phyloP scores from a whole-genome alignment of 1,284 basidiomycete species.

The Volvariella surrecta region DNA sequence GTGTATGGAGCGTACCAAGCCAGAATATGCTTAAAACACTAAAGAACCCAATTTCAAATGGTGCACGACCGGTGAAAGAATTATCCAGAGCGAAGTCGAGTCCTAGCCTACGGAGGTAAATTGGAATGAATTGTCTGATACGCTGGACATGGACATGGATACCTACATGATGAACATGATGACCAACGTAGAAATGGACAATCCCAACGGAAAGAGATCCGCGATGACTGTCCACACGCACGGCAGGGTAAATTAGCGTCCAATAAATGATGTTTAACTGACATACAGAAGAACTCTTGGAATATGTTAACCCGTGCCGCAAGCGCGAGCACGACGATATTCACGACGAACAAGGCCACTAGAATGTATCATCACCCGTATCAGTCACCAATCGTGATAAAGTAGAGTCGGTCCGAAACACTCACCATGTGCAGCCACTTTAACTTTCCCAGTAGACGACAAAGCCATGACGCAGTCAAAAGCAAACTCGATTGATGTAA shows the following conservation, averaged over 20 bases:
- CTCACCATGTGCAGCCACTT: constrained; percentile 23
- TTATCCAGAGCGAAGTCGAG: constrained; percentile 33
- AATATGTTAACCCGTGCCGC: constrained; percentile 45
- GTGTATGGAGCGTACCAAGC: constrained; percentile 31
- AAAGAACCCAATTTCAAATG: constrained; percentile 38
- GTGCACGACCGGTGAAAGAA: constrained; percentile 35
- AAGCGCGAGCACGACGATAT: constrained; percentile 44
- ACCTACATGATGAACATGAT: constrained; percentile 34
- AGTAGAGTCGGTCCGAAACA: background rate
- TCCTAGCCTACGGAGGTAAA: constrained; percentile 24
- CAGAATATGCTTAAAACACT: constrained; percentile 40
- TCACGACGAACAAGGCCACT: constrained; percentile 36
- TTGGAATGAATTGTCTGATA: background rate
- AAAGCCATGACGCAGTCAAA: constrained; percentile 12
- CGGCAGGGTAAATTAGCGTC: constrained; percentile 1
- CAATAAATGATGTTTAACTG: constrained; percentile 1
- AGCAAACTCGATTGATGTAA: too few relatives aligned
- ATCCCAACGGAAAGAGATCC: constrained; percentile 48
- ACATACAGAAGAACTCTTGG: constrained; percentile 53
- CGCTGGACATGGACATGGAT: background rate
- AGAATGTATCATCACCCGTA: constrained; percentile 3
- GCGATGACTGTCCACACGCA: constrained; percentile 32
- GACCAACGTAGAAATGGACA: constrained; percentile 43
- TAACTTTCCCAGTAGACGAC: constrained; percentile 19
- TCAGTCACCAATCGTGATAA: background rate